Percentiles rank a stretch among this genome's conserved stretches.
Evolutionary conservation across 768 basidiomycete genomes (phyloP).

Genomic region (Amanita muscaria): DNA sequence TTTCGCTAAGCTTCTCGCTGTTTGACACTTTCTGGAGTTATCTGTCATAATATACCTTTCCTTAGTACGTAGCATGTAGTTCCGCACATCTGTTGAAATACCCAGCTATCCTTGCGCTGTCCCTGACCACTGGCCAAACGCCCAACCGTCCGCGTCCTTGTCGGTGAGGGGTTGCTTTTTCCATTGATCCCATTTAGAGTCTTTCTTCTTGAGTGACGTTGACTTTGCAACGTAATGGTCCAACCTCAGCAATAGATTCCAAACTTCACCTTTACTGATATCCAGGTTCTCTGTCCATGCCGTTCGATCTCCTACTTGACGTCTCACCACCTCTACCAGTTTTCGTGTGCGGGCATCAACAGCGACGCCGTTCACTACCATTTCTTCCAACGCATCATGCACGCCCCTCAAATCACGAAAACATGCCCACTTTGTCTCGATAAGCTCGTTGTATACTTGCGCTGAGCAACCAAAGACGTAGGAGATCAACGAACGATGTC

Average conservation of each 20-base stretch:
- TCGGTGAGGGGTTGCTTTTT: constrained; percentile 27
- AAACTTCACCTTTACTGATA: constrained; percentile 40
- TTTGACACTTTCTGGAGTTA: constrained; percentile 6
- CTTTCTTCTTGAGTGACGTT: constrained; percentile 5
- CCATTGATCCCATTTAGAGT: constrained; percentile 37
- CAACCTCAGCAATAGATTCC: constrained; percentile 25
- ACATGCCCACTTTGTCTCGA: constrained; percentile 75
- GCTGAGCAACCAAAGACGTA: constrained; percentile 90
- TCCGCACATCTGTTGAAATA: background rate
- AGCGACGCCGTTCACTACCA: constrained; percentile 71
- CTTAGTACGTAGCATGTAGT: constrained; percentile 1
- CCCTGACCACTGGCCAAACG: constrained; percentile 42
- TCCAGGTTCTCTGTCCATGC: constrained; percentile 42
- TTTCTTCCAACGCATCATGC: constrained; percentile 66
- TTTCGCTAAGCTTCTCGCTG: constrained; percentile 6
- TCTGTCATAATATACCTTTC: constrained; percentile 4
- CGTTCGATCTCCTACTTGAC: constrained; percentile 50
- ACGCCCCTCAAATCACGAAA: constrained; percentile 81
- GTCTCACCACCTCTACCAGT: constrained; percentile 53
- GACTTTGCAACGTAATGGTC: constrained; percentile 7
- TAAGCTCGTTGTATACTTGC: constrained; percentile 78
- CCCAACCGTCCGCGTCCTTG: constrained; percentile 31
- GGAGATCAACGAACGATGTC: constrained; percentile 62
- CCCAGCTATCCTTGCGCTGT: background rate
- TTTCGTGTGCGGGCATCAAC: constrained; percentile 51